phyloP scores from a whole-genome alignment of 768 basidiomycete genomes.

The Collybiopsis luxurians region DNA sequence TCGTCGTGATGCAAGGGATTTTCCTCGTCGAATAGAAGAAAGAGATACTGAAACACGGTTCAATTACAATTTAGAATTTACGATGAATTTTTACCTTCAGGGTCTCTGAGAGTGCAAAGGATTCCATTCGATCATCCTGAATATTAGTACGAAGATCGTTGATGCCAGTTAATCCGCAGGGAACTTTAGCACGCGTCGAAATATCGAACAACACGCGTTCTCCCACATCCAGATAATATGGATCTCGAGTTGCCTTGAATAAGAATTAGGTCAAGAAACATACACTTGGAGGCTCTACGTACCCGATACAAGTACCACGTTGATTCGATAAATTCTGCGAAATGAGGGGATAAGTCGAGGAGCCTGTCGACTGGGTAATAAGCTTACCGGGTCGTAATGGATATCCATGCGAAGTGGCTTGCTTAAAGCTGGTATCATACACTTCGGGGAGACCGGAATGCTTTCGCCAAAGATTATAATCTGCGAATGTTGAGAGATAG shows the following conservation, averaged over 20 bases:
- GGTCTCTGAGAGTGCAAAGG: slow-evolving; percentile 91
- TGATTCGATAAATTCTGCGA: slow-evolving; percentile 86
- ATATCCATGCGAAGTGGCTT: slow-evolving; percentile 74
- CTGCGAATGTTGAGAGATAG: slow-evolving; percentile 32
- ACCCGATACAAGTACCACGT: slow-evolving; percentile 95
- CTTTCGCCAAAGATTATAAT: slow-evolving; percentile 91
- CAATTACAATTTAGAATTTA: background rate
- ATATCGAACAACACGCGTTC: slow-evolving; percentile 82
- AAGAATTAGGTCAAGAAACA: slow-evolving; percentile 12
- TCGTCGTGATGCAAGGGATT: slow-evolving; percentile 72
- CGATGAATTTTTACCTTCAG: slow-evolving; percentile 57
- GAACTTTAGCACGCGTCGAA: slow-evolving; percentile 68
- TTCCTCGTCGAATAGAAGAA: slow-evolving; percentile 85
- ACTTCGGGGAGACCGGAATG: slow-evolving; percentile 91
- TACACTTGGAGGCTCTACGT: slow-evolving; percentile 17
- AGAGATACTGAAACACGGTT: slow-evolving; percentile 68
- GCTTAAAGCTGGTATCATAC: slow-evolving; percentile 75
- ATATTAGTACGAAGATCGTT: slow-evolving; percentile 74
- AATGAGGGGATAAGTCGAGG: background rate
- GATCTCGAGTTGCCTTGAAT: slow-evolving; percentile 80
- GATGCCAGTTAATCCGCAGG: slow-evolving; percentile 85
- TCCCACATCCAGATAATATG: slow-evolving; percentile 90
- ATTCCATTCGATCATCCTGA: slow-evolving; percentile 95
- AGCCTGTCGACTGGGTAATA: background rate
- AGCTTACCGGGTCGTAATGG: slow-evolving; percentile 69